These are phyloP conservation scores for Ampelomyces quisqualis DNA, from an alignment of 2,329 filamentous ascomycete species.

Conservation along the genomic window DNA sequence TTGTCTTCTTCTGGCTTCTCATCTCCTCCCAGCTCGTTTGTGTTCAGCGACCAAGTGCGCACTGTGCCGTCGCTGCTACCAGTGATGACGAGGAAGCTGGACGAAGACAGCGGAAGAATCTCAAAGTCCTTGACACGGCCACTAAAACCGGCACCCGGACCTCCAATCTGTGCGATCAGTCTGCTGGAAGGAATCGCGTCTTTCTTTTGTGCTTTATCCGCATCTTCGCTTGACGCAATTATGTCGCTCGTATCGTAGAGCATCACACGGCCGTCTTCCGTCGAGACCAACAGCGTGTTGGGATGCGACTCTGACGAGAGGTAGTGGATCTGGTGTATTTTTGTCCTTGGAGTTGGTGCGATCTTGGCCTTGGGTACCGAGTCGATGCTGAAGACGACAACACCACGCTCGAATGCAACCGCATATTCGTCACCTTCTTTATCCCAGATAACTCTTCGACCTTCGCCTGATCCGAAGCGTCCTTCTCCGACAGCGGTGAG, in stretches of 20 bases:
- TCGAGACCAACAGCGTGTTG: slow-evolving; percentile 72
- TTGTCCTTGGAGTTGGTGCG: slow-evolving; percentile 67
- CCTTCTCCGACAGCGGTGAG: slow-evolving; percentile 75
- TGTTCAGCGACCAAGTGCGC: slow-evolving; percentile 68
- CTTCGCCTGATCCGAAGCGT: slow-evolving; percentile 76
- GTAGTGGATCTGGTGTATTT: slow-evolving; percentile 81
- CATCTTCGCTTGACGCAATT: slow-evolving; percentile 31
- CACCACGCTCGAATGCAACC: slow-evolving; percentile 83
- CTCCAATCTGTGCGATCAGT: slow-evolving; percentile 75
- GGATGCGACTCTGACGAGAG: slow-evolving; percentile 54
- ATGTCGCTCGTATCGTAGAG: slow-evolving; percentile 73
- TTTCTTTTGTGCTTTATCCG: slow-evolving; percentile 42
- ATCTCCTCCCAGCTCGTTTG: slow-evolving; percentile 24
- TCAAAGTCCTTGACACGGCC: slow-evolving; percentile 88
- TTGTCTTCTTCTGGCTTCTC: slow-evolving; percentile 15
- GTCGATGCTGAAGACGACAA: slow-evolving; percentile 84
- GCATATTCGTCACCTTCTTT: slow-evolving; percentile 77
- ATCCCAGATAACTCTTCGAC: slow-evolving; percentile 79
- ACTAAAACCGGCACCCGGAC: slow-evolving; percentile 64
- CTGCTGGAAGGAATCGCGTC: slow-evolving; percentile 59
- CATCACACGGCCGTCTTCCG: slow-evolving; percentile 84
- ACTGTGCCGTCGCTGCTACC: slow-evolving; percentile 83
- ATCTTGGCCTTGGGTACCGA: slow-evolving; percentile 76
- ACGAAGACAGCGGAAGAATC: slow-evolving; percentile 54
- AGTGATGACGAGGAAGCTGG: slow-evolving; percentile 61